Evolutionary conservation across 306 rosid species (phyloP), one percentile per base, ranked within the genome.

Genomic region (Acacia confusa): DNA sequence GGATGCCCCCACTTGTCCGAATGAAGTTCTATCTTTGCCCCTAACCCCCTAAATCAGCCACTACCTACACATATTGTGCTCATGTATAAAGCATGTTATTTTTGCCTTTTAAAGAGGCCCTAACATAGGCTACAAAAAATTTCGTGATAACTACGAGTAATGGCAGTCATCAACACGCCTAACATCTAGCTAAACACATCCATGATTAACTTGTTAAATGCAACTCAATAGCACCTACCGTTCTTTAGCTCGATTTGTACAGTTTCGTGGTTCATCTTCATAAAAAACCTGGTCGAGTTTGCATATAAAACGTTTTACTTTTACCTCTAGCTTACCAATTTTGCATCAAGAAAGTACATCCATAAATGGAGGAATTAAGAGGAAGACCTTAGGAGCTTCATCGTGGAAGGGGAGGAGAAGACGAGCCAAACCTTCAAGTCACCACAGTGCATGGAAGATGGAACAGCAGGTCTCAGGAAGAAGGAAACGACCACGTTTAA

Each of bases 181-280:
- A 32, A 32, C 3, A 32, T 32, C 34, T 32, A 32, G 34, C 34
- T 32, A 32, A 32, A 32, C 34, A 32, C 34, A 32, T 32, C 34
- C 34, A 32, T 32, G 34, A 32, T 32, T 4, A 32, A 32, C 34
- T 32, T 2, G 34, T 32, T 32, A 38, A 38, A 38, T 38, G 2
- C 9, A 38, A 38, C 43, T 5, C 43, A 38, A 38, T 7, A 6
- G 9, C 3, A 32, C 3, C 9, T 38, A 95, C 98, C 97, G 45
- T 95, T 92, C 83, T 95, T 95, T 19, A 95, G 97, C 87, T 95
- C 97, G 75, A 95, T 92, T 38, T 97, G 91, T 38, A 6, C 43
- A 38, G 43, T 38, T 38, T 38, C 95, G 53, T 95, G 89, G 95
- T 95, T 95, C 91, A 95, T 58, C 88, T 95, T 93, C 97, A 91